Conservation (phyloP, 176 grass and related monocot genomes). For the Avena sativa region DNA sequence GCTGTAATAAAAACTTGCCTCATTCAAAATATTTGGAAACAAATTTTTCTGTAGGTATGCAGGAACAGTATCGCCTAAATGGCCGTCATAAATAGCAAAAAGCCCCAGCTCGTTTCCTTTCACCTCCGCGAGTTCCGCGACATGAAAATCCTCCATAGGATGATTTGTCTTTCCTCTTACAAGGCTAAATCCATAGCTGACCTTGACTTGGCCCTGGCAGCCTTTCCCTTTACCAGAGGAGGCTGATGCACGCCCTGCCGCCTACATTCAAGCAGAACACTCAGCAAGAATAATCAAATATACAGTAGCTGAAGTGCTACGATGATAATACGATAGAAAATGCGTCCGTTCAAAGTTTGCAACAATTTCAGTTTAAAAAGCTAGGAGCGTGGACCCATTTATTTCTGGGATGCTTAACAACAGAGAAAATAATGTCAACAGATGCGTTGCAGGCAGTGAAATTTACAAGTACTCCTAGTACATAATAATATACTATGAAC, state of each 20-base stretch:
- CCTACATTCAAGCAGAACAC: conserved; percentile 44
- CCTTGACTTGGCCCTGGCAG: conserved; percentile 48
- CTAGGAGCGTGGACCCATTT: not conserved
- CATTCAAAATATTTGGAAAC: conserved; percentile 73
- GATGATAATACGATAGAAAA: not conserved
- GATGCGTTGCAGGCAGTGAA: not conserved
- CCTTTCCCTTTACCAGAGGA: conserved; percentile 66
- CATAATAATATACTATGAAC: too few relatives aligned
- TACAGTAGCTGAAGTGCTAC: not conserved
- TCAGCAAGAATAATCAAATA: not conserved
- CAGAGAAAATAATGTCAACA: not conserved
- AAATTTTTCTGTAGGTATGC: conserved; percentile 72
- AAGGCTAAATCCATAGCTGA: conserved; percentile 68
- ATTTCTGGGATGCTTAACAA: not conserved
- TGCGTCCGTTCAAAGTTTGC: not conserved
- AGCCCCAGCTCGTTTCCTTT: conserved; percentile 65
- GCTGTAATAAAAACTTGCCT: conserved; percentile 41
- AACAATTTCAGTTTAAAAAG: not conserved
- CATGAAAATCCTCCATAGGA: conserved; percentile 88
- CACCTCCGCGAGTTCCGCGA: conserved; percentile 51
- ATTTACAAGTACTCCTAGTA: too few relatives aligned
- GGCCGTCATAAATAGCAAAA: conserved; percentile 82
- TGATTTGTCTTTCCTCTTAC: conserved; percentile 73
- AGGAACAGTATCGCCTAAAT: conserved; percentile 74
- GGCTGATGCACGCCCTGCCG: conserved; percentile 44